Evolutionary conservation across 148 eudicot species (phyloP).

Genomic region (Silene latifolia): DNA sequence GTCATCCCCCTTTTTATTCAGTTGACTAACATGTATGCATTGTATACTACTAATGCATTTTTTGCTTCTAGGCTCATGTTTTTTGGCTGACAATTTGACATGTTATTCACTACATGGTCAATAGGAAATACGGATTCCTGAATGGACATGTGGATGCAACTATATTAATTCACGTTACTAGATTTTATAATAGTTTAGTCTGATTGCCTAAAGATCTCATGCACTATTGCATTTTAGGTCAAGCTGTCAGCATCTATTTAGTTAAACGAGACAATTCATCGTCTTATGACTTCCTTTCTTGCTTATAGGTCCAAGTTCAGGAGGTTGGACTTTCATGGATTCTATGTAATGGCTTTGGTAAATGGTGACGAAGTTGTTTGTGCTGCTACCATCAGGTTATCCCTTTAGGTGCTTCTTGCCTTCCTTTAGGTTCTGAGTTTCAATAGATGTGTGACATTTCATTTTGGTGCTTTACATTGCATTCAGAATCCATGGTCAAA

Average conservation of each 20-base stretch:
- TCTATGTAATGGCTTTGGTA: conserved; percentile 42
- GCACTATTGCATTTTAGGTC: not conserved
- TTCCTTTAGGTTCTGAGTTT: not conserved
- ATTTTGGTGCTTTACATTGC: conserved; percentile 7
- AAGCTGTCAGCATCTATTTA: not conserved
- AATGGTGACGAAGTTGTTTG: conserved; percentile 40
- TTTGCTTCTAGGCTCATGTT: too few relatives aligned
- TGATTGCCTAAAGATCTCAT: not conserved
- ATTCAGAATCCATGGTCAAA: conserved; percentile 49
- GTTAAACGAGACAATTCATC: not conserved
- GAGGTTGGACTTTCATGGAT: conserved; percentile 52
- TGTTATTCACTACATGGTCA: too few relatives aligned
- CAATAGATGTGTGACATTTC: not conserved
- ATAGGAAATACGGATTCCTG: not conserved
- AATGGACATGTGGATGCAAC: not conserved
- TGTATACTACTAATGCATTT: too few relatives aligned
- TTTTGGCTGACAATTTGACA: too few relatives aligned
- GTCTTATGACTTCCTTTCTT: conserved; percentile 2
- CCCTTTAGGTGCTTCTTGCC: conserved; percentile 1
- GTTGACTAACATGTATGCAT: too few relatives aligned
- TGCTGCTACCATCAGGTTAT: conserved; percentile 53
- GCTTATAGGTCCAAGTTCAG: conserved; percentile 36
- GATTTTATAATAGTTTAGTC: not conserved
- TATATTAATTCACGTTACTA: too few relatives aligned
- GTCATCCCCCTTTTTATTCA: too few relatives aligned